Conservation (phyloP, 345 rosid species). For the Leavenworthia alabamica region DNA sequence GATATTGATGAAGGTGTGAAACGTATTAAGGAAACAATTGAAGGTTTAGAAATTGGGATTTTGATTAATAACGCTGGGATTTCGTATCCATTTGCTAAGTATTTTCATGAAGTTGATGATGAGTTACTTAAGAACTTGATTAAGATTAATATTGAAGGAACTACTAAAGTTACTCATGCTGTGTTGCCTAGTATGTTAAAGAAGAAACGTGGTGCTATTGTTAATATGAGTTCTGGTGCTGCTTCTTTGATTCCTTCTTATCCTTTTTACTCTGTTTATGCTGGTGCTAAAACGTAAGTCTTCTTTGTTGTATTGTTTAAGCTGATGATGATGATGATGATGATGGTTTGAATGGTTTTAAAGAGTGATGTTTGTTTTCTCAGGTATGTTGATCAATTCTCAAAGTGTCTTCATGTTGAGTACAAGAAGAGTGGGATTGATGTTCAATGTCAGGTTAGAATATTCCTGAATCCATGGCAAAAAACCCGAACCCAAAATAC, state of each 20-base stretch:
- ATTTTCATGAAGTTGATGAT: constrained; percentile 82
- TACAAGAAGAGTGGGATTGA: constrained; percentile 78
- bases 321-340: no score
- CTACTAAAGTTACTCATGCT: constrained; percentile 84
- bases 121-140: constrained; percentile 55
- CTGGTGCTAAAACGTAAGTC: constrained; percentile 80
- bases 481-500: no score
- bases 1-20: constrained; percentile 72
- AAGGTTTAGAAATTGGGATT: constrained; percentile 71
- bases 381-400: constrained; percentile 87
- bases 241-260: constrained; percentile 82
- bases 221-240: constrained; percentile 95
- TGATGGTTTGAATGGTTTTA: not conserved
- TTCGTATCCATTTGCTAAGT: constrained; percentile 91
- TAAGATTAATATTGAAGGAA: constrained; percentile 80
- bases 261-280: constrained; percentile 93
- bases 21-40: constrained; percentile 56
- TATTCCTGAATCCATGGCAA: constrained; percentile 4
- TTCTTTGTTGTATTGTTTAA: no score
- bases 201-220: constrained; percentile 88
- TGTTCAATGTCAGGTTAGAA: constrained; percentile 68
- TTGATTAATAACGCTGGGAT: constrained; percentile 85
- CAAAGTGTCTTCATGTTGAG: constrained; percentile 86
- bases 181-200: constrained; percentile 70
- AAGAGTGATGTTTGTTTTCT: not conserved